Conservation (phyloP, 768 basidiomycete genomes). For the Tricholoma matsutake region DNA sequence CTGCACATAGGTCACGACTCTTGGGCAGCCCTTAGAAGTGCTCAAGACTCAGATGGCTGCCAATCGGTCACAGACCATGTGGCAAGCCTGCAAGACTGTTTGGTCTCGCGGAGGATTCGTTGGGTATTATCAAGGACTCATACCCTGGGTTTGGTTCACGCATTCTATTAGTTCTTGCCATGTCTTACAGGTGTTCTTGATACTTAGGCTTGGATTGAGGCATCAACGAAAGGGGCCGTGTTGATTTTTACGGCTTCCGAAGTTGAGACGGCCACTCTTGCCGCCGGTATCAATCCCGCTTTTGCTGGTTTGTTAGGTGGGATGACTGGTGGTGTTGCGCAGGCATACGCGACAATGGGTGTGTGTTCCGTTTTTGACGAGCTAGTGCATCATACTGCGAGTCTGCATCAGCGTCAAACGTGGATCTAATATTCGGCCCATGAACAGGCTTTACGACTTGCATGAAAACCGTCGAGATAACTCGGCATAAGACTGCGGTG, state of each 20-base stretch:
- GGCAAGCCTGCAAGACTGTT: constrained; percentile 78
- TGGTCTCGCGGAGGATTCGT: constrained; percentile 87
- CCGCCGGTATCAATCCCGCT: constrained; percentile 74
- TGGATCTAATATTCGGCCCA: neutral
- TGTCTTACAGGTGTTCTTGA: constrained; percentile 6
- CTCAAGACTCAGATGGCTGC: constrained; percentile 99
- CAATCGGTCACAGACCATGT: constrained; percentile 89
- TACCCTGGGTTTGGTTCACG: constrained; percentile 80
- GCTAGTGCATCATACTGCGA: constrained; percentile 1
- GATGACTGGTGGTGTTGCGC: constrained; percentile 95
- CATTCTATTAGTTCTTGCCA: neutral
- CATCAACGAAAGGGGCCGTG: constrained; percentile 96
- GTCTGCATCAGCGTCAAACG: constrained; percentile 4
- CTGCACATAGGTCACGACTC: constrained; percentile 78
- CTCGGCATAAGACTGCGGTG: constrained; percentile 88
- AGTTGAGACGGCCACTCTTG: constrained; percentile 68
- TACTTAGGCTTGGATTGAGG: constrained; percentile 95
- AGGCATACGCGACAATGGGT: constrained; percentile 99
- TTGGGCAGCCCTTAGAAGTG: constrained; percentile 97
- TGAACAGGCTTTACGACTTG: constrained; percentile 91
- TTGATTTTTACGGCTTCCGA: constrained; percentile 96
- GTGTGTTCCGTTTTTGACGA: constrained; percentile 30
- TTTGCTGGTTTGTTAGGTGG: constrained; percentile 89
- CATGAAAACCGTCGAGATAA: constrained; percentile 99
- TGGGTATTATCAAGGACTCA: constrained; percentile 97